Percentiles rank a stretch among this genome's conserved stretches.
Conservation (phyloP, 225 moss, liverwort and hornwort genomes). For the Polytrichum commune region DNA sequence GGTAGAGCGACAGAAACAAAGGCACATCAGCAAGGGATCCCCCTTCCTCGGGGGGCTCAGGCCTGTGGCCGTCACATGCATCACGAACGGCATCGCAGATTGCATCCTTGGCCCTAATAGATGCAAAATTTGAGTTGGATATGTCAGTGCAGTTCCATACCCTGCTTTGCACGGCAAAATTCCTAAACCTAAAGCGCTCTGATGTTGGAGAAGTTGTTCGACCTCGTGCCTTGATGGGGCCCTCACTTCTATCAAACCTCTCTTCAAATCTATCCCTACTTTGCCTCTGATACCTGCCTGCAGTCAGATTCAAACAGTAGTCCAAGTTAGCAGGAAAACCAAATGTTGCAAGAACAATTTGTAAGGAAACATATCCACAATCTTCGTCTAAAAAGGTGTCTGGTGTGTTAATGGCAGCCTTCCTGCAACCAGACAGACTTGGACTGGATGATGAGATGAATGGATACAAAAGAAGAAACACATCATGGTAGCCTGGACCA, state of each 20-base stretch:
- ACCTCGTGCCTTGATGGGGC: background rate
- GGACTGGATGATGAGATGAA: too few species aligned
- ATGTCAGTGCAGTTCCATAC: slow-evolving; percentile 49
- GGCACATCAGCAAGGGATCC: slow-evolving; percentile 49
- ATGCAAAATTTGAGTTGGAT: slow-evolving; percentile 42
- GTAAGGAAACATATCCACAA: too few species aligned
- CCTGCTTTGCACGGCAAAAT: slow-evolving; percentile 62
- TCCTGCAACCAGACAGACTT: too few species aligned
- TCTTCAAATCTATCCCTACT: slow-evolving; percentile 1
- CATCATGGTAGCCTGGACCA: too few species aligned
- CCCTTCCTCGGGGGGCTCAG: slow-evolving; percentile 60
- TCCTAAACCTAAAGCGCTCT: slow-evolving; percentile 38
- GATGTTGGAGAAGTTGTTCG: background rate
- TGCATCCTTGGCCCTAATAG: slow-evolving; percentile 59
- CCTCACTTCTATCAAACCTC: slow-evolving; percentile 13
- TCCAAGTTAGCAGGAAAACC: background rate
- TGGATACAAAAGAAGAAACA: too few species aligned
- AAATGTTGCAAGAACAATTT: background rate
- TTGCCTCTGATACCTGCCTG: slow-evolving; percentile 19
- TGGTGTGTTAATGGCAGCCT: too few species aligned
- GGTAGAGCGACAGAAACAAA: slow-evolving; percentile 56
- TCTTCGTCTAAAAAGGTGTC: too few species aligned
- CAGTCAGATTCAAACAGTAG: background rate
- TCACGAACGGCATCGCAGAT: slow-evolving; percentile 76
- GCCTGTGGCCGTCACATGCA: slow-evolving; percentile 48